These are phyloP conservation scores for Saccharomycopsis crataegensis DNA, from an alignment of 1,139 yeast species.

Conservation along the genomic window DNA sequence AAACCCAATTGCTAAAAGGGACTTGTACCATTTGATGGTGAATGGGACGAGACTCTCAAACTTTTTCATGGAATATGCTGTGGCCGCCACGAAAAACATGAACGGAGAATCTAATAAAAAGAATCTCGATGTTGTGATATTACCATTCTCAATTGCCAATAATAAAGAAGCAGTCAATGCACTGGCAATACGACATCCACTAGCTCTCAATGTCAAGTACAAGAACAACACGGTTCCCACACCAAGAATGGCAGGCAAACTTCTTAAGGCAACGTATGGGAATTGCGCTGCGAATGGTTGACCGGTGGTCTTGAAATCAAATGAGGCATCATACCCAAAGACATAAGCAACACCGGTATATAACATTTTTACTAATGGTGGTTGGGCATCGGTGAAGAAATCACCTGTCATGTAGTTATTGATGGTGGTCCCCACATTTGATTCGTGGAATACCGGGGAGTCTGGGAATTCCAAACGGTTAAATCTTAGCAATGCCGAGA, in stretches of 20 bases:
- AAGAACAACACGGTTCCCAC: conserved; percentile 67
- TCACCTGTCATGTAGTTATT: conserved; percentile 62
- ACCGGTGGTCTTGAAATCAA: conserved; percentile 67
- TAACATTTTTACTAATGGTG: conserved; percentile 85
- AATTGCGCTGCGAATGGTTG: conserved; percentile 47
- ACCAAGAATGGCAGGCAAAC: conserved; percentile 81
- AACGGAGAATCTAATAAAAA: conserved; percentile 88
- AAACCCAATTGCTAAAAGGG: conserved; percentile 67
- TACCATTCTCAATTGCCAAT: conserved; percentile 77
- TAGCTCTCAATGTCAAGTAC: conserved; percentile 74
- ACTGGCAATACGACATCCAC: conserved; percentile 75
- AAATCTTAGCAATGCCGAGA: conserved; percentile 53
- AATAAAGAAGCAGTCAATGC: conserved; percentile 61
- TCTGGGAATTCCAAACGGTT: conserved; percentile 58
- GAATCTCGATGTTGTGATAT: conserved; percentile 81
- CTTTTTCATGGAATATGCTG: conserved; percentile 73
- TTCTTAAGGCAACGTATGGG: conserved; percentile 80
- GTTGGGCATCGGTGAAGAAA: conserved; percentile 90
- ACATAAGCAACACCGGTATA: conserved; percentile 68
- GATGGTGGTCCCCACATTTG: conserved; percentile 75
- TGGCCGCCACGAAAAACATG: conserved; percentile 81
- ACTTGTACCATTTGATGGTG: conserved; percentile 58
- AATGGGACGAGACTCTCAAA: conserved; percentile 78
- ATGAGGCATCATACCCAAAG: conserved; percentile 74
- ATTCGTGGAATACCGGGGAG: conserved; percentile 90